Evolutionary conservation across 1,139 yeast genomes (phyloP), one percentile per base, ranked within the genome.

Genomic region (Diutina scorzettiae): DNA sequence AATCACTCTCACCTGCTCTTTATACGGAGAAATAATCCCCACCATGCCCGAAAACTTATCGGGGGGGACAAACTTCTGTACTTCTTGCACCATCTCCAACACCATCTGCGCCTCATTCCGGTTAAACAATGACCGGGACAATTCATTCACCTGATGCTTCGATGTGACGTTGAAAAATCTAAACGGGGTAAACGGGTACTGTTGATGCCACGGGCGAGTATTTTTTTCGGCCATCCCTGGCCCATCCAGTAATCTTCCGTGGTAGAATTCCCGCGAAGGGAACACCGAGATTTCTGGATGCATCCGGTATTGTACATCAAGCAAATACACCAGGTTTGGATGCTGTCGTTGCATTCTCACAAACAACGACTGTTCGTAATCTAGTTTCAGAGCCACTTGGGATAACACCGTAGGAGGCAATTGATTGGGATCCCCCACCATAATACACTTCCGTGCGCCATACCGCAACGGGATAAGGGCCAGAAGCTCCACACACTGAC

Each of bases 401-500:
- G 98, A 91, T 21, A 93, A 62, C n/a, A 93, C 98, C 0, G 99
- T 93, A 1, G 99, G 99, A 0, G 98, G 99, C 48, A 93, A 71
- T 63, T 93, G 99, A 56, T 91, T 89, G 2, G 98, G 98, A 65
- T 93, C 99, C 55, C 99, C 99, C 42, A 93, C 99, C 96, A 93
- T 85, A 42, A 93, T 81, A 64, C 97, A 89, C 45, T 79, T 78
- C 48, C 72, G 78, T 53, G 95, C 85, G 1, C 98, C 98, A 57
- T 89, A 93, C 54, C 95, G 71, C 49, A 93, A 67, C 0, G 99
- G 99, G 53, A 91, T 91, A 28, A 93, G 72, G 0, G 95, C 85
- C 9, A 96, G 85, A 39, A 91, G 59, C 56, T 93, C 99, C 40
- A 93, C 91, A 76, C 95, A 83, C 59, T 93, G 99, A 54, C 97